Base-by-base conservation (phyloP, 805 yeast genomes). In the Komagataella pastoris region DNA sequence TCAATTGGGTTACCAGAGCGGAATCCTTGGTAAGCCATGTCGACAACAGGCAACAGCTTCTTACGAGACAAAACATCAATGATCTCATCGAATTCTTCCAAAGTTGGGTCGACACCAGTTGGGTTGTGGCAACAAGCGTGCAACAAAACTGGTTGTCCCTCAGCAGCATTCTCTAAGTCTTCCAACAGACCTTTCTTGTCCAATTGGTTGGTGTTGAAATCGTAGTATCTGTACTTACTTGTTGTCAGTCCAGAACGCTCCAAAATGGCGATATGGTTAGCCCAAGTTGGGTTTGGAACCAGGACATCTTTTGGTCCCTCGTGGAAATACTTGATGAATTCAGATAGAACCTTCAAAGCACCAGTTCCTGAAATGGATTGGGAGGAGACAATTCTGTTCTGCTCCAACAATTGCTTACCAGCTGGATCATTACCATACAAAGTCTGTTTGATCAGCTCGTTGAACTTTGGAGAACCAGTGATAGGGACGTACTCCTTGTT, bases 51-150 rank as follows among this genome's bases (percentile, higher is more conserved):
- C 66, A 85, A 76, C 60, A 87, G 77, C 47, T 75, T 70, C 64
- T 79, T 77, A 49, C 72, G 65, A 58, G 76, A 69, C 46, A 86
- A 64, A 40, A 83, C 79, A 49, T 82, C 79, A 59, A 86, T 73
- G 45, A 91, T 86, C 65, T 76, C 68, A 55, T 76, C 73, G 97
- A 96, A 89, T 64, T 90, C 88, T 56, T 80, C 86, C 24, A 70
- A 67, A 17, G 88, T 80, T 55, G 95, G 93, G 65, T 90, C 97
- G 65, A 90, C 81, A 57, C 97, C 98, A 17, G 97, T 91, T 52
- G 98, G 98, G 73, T 90, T 91, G 72, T 90, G 97, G 61, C 97
- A 93, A 65, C 97, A 89, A 7, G 96, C 96, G 67, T 90, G 98
- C 54, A 90, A 76, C 52, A 90, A 73, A 19, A 89, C 83, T 51